Evolutionary conservation across 2,329 filamentous ascomycete genomes (phyloP).

Genomic region (Dendryphion nanum): DNA sequence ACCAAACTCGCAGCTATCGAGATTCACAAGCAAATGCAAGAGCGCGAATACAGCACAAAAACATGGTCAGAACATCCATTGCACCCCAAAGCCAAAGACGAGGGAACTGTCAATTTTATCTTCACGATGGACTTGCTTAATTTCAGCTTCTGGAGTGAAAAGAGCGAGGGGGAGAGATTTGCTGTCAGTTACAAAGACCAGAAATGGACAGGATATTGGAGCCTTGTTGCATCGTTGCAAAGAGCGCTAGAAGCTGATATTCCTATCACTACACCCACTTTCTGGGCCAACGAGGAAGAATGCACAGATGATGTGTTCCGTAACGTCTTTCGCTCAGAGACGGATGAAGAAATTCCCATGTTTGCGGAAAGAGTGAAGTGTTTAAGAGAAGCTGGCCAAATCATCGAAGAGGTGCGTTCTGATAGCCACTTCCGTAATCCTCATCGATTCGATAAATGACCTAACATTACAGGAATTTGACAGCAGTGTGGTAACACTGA

Average conservation of each 20-base stretch:
- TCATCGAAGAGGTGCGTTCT: conserved; percentile 69
- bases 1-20: conserved; percentile 78
- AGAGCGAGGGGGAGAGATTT: conserved; percentile 69
- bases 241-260: conserved; percentile 87
- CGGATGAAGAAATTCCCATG: conserved; percentile 82
- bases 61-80: conserved; percentile 87
- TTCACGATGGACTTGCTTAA: conserved; percentile 97
- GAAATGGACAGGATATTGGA: conserved; percentile 94
- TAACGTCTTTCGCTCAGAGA: conserved; percentile 82
- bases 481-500: conserved; percentile 70
- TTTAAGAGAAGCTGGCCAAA: conserved; percentile 75
- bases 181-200: conserved; percentile 77
- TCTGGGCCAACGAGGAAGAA: conserved; percentile 75
- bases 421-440: conserved; percentile 1
- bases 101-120: conserved; percentile 82
- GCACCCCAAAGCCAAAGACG: conserved; percentile 80
- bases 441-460: conserved; percentile 6
- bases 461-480: conserved; percentile 63
- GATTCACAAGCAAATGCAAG: conserved; percentile 80
- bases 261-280: conserved; percentile 83
- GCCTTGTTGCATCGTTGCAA: conserved; percentile 81
- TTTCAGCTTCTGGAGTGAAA: conserved; percentile 93
- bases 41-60: conserved; percentile 77
- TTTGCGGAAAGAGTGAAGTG: conserved; percentile 75
- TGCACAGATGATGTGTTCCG: conserved; percentile 72